Evolutionary conservation across 2,329 filamentous ascomycete species (phyloP).

Genomic region (Neofusicoccum umdonicola): DNA sequence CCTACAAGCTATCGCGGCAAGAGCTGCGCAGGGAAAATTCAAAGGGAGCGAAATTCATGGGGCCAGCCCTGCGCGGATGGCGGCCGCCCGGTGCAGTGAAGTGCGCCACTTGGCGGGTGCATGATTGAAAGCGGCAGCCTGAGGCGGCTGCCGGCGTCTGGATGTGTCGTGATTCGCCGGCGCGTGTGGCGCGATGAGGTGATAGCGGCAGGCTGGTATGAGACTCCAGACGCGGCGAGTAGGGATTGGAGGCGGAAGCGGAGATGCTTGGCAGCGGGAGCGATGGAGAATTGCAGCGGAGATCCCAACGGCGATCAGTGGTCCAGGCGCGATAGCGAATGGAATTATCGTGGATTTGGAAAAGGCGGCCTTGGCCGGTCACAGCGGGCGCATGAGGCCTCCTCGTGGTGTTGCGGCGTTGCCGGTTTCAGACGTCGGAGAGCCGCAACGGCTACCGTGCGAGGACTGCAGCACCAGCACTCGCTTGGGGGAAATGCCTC

Average conservation of each 20-base stretch:
- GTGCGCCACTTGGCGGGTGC: background rate
- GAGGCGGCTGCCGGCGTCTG: background rate
- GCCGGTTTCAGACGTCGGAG: background rate
- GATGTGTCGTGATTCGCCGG: background rate
- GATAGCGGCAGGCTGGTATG: background rate
- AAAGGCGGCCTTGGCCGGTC: background rate
- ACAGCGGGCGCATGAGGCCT: background rate
- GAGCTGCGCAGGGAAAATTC: background rate
- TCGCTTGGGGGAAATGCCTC: background rate
- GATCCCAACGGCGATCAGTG: background rate
- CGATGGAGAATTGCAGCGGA: slow-evolving; percentile 3
- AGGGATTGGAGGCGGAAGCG: background rate
- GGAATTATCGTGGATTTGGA: background rate
- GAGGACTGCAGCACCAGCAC: slow-evolving; percentile 1
- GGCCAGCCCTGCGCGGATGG: background rate
- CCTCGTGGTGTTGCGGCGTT: background rate
- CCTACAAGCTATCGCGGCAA: background rate
- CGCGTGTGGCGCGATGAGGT: background rate
- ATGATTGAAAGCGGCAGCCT: slow-evolving; percentile 5
- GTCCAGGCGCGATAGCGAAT: background rate
- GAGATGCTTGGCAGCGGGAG: slow-evolving; percentile 12
- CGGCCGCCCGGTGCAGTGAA: background rate
- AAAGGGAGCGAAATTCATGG: background rate
- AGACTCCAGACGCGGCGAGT: background rate
- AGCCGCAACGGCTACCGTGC: slow-evolving; percentile 1